A percentile compares a stretch with the other conserved stretches of the same genome.
phyloP scores from a whole-genome alignment of 495 filamentous ascomycete genomes.

The Podospora pseudoanserina region DNA sequence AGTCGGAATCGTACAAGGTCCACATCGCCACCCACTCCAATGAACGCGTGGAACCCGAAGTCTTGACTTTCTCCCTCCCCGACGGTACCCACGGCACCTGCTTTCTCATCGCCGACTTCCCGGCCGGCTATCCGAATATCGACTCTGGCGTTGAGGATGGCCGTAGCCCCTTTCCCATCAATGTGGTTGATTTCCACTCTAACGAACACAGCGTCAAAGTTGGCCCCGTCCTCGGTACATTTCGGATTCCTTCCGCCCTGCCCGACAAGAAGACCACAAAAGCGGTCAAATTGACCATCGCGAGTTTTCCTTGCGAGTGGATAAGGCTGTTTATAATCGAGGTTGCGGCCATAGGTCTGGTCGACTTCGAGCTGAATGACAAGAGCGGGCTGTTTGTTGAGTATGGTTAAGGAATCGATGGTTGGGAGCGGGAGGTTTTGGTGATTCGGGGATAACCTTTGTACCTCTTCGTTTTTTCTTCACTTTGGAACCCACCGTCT shows the following conservation, averaged over 20 bases:
- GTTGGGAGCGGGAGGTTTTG: neutral
- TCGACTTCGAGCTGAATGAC: constrained; percentile 6
- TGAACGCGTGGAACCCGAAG: constrained; percentile 1
- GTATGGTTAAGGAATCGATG: neutral
- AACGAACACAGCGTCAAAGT: constrained; percentile 26
- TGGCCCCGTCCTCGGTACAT: constrained; percentile 29
- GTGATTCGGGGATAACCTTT: too few species aligned
- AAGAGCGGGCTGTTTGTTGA: neutral
- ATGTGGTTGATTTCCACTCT: constrained; percentile 21
- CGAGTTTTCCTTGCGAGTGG: constrained; percentile 35
- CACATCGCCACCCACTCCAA: constrained; percentile 6
- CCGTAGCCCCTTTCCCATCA: constrained; percentile 22
- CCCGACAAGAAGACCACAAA: neutral
- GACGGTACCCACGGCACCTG: constrained; percentile 29
- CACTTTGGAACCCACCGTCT: too few species aligned
- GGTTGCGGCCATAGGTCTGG: constrained; percentile 30
- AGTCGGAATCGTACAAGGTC: neutral
- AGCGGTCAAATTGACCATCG: constrained; percentile 19
- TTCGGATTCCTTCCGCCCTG: constrained; percentile 22
- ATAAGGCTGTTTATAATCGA: constrained; percentile 26
- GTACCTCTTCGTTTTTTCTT: too few species aligned
- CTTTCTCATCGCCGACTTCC: constrained; percentile 35
- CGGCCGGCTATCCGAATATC: constrained; percentile 27
- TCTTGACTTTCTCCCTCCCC: constrained; percentile 19
- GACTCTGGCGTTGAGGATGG: constrained; percentile 11